A percentile compares a stretch with the other conserved stretches of the same genome.
These are phyloP conservation scores for Penicillium simplicissimum DNA, from an alignment of 495 filamentous ascomycete genomes.

Conservation along the genomic window DNA sequence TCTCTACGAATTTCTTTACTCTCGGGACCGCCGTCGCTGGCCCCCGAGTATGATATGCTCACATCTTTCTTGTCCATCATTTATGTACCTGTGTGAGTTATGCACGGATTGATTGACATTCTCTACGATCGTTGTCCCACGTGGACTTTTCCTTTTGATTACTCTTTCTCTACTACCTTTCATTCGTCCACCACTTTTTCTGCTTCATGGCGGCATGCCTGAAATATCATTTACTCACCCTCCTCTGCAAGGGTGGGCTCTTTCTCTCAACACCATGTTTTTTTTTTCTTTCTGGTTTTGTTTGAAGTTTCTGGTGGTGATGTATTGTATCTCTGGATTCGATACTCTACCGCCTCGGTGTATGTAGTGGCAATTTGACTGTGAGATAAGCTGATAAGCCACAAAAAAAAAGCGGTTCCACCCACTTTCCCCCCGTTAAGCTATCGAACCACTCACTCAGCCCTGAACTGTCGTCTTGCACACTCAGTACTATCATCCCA, in stretches of 20 bases:
- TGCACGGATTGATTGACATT: conserved; percentile 34
- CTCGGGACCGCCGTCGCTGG: conserved; percentile 27
- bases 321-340: conserved; percentile 5
- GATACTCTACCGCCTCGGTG: conserved; percentile 11
- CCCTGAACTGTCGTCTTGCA: neutral
- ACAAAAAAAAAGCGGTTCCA: conserved; percentile 13
- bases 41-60: conserved; percentile 41
- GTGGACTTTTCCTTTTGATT: conserved; percentile 13
- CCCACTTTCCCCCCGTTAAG: conserved; percentile 1
- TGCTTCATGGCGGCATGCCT: conserved; percentile 16
- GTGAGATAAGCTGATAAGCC: conserved; percentile 19
- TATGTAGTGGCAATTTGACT: conserved; percentile 23
- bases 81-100: conserved; percentile 38
- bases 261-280: conserved; percentile 16
- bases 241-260: conserved; percentile 24
- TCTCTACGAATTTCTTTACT: conserved; percentile 48
- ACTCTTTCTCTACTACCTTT: conserved; percentile 12
- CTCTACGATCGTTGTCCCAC: conserved; percentile 32
- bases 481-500: neutral
- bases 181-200: conserved; percentile 7
- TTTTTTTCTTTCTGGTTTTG: conserved; percentile 21
- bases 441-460: neutral
- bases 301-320: conserved; percentile 19
- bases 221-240: conserved; percentile 31
- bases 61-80: conserved; percentile 40